Evolutionary conservation across 352 stramenopile genomes (phyloP), one percentile per base, ranked within the genome.

Genomic region (Phytophthora pisi): DNA sequence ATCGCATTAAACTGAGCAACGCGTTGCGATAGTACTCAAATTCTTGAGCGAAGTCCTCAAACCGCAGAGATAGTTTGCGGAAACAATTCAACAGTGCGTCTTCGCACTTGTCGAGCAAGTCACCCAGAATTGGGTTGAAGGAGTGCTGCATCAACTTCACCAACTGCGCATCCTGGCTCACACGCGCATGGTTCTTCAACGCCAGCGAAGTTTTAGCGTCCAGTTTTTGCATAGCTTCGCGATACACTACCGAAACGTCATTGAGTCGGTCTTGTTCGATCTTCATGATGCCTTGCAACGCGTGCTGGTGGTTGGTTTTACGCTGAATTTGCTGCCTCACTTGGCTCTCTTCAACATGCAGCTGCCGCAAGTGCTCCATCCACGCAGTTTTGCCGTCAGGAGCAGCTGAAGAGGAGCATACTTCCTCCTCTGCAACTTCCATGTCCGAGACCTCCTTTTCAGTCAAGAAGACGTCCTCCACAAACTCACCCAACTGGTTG

Each of bases 11-110:
- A 31, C 64, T 79, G 26, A 85, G 61, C 30, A 95, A 51, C 13
- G 82, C 83, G 43, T 77, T 80, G 13, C 74, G 79, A 36, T 95
- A 95, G 65, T 95, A 94, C 26, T 84, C 77, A 36, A 92, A 95
- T 45, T 95, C 88, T 55, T 90, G 72, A 46, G 79, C 72, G 50
- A 95, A 94, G 34, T 93, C 84, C 28, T 84, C 78, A 34, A 90
- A 92, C 4, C 88, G 86, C 15, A 70, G 49, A 2, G 81, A 79
- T 28, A 95, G 53, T 59, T 86, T 90, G 16, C 66, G 72, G 42
- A 93, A 82, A 16, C 84, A 91, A 31, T 72, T 75, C 43, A 92
- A 57, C 28, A 93, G 71, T 42, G 86, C 81, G 46, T 86, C 70
- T 75, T 94, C 86, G 61, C 88, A 95, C 36, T 89, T 77, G 18